Conservation (phyloP, 768 basidiomycete species). For the Mycena vitilis region DNA sequence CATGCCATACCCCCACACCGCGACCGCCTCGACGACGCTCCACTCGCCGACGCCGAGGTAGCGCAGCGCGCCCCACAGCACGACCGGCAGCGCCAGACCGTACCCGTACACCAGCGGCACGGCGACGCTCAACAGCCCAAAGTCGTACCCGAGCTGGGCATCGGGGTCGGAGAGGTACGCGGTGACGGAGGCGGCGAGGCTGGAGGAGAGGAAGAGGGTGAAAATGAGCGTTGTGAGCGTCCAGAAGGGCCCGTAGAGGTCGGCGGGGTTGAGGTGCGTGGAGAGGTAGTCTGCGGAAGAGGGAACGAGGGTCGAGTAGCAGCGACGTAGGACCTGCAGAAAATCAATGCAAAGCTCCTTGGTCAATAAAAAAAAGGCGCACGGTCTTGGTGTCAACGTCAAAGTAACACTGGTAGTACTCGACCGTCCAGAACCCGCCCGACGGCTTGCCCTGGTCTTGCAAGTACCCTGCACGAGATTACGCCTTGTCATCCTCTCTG, state of each 20-base stretch:
- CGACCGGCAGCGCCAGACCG: slow-evolving; percentile 81
- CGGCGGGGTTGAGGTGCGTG: slow-evolving; percentile 73
- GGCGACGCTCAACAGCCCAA: slow-evolving; percentile 85
- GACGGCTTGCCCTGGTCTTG: slow-evolving; percentile 60
- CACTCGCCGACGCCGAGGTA: slow-evolving; percentile 93
- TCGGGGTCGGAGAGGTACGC: slow-evolving; percentile 80
- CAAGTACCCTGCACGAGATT: slow-evolving; percentile 65
- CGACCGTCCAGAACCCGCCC: slow-evolving; percentile 81
- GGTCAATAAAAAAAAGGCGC: slow-evolving; percentile 27
- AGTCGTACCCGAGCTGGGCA: slow-evolving; percentile 79
- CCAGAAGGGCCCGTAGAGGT: slow-evolving; percentile 97
- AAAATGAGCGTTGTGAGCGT: slow-evolving; percentile 96
- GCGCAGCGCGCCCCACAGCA: slow-evolving; percentile 86
- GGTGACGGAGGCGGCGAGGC: slow-evolving; percentile 87
- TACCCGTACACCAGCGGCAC: slow-evolving; percentile 90
- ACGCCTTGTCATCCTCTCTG: too few relatives aligned
- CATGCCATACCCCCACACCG: slow-evolving; percentile 84
- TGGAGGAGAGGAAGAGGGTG: slow-evolving; percentile 92
- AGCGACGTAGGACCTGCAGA: slow-evolving; percentile 74
- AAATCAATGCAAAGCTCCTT: not conserved
- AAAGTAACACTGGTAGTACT: slow-evolving; percentile 90
- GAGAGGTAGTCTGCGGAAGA: slow-evolving; percentile 66
- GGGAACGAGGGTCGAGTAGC: slow-evolving; percentile 85
- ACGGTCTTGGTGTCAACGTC: slow-evolving; percentile 88
- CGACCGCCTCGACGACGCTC: slow-evolving; percentile 85